Evolutionary conservation across 352 stramenopile genomes (phyloP), one percentile per base, ranked within the genome.

Genomic region (Aphanomyces astaci): DNA sequence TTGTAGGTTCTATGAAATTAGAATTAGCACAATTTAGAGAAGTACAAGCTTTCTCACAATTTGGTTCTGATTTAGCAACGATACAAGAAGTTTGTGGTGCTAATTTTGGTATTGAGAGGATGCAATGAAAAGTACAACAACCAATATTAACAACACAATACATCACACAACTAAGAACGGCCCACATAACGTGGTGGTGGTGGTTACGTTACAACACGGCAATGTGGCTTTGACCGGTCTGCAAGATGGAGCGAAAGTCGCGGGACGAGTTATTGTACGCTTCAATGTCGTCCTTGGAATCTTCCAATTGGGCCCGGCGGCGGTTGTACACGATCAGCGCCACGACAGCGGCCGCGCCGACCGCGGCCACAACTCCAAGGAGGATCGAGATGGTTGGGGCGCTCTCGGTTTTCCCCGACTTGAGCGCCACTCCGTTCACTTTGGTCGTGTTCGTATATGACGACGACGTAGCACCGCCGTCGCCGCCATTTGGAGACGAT

Each of bases 291-390:
- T 68, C 62, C 30, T 68, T 68, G 1, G 56, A 43, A 4, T 68
- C 62, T 36, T 68, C 45, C 28, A 68, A 28, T 10, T 24, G 43
- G 31, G 49, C 49, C 43, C 30, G 36, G 33, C 62, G 62, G 43
- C 62, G 62, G 39, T 68, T 68, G 62, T 68, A 46, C 11, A 62
- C 62, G 27, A 68, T 52, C 28, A 68, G 22, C 19, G 49, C 62
- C 5, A 32, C 28, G 10, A 68, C 62, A 15, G 62, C 62, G n/a
- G 28, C 27, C 1, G 9, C 39, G 24, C 62, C 62, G 51, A 68
- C 62, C 22, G 39, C 13, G 3, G 62, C 62, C 24, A 59, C 55
- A 28, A 40, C 27, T 4, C 17, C 62, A 22, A 68, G 39, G 1
- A 68, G 15, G 62, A 46, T 46, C 11, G 62, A 68, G 1, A 68